Evolutionary conservation across 176 grass and related monocot species (phyloP).

Genomic region (Dactylis glomerata): DNA sequence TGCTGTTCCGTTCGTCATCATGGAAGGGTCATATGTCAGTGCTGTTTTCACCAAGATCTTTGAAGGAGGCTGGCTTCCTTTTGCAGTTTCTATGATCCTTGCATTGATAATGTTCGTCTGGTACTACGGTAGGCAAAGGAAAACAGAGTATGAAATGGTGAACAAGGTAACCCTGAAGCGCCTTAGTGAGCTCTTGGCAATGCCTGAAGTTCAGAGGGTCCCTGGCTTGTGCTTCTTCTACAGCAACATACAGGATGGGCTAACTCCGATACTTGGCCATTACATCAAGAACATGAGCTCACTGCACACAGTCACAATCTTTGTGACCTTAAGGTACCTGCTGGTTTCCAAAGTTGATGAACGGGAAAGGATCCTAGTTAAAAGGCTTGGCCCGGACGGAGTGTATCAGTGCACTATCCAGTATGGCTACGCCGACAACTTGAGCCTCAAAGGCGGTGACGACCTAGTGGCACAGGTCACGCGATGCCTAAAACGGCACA

Average conservation of each 20-base stretch:
- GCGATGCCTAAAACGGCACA: conserved; percentile 14
- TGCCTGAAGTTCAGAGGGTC: conserved; percentile 58
- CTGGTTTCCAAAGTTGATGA: conserved; percentile 62
- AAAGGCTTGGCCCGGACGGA: conserved; percentile 38
- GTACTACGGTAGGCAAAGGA: conserved; percentile 79
- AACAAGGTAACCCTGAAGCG: conserved; percentile 66
- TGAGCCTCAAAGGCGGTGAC: conserved; percentile 30
- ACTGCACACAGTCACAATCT: conserved; percentile 57
- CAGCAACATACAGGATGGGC: conserved; percentile 71
- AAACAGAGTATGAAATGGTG: conserved; percentile 58
- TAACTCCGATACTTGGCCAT: conserved; percentile 63
- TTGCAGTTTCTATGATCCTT: conserved; percentile 63
- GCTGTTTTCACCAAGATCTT: conserved; percentile 76
- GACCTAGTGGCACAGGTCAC: conserved; percentile 52
- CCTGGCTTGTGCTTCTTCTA: conserved; percentile 83
- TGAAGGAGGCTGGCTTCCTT: conserved; percentile 79
- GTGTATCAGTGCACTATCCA: conserved; percentile 71
- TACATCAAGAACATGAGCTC: conserved; percentile 81
- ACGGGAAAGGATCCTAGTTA: conserved; percentile 56
- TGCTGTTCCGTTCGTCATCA: conserved; percentile 53
- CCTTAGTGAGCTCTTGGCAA: conserved; percentile 56
- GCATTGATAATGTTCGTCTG: conserved; percentile 78
- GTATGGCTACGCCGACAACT: conserved; percentile 61
- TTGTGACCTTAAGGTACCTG: conserved; percentile 63
- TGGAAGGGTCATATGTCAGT: conserved; percentile 65